A percentile compares a stretch with the other conserved stretches of the same genome.
Conservation (phyloP, 345 rosid genomes). For the Clarkia xantiana region DNA sequence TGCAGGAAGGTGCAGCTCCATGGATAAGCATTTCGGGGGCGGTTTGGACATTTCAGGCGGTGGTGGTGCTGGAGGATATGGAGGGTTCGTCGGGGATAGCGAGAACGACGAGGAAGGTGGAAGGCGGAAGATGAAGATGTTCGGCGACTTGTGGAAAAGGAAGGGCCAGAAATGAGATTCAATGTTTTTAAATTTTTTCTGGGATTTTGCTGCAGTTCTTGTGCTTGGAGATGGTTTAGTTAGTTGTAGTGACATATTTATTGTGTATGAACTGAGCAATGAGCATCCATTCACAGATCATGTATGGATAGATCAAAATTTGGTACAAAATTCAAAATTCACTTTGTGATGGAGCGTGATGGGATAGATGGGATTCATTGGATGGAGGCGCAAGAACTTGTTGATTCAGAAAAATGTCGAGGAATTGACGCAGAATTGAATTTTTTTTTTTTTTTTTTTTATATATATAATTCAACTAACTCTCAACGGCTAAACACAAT, state of each 20-base stretch:
- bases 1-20: slow-evolving; percentile 45
- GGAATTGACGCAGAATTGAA: too few species aligned
- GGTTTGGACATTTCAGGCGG: slow-evolving; percentile 25
- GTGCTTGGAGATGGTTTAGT: not conserved
- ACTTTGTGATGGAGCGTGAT: too few species aligned
- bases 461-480: too few species aligned
- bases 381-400: too few species aligned
- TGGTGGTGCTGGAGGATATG: slow-evolving; percentile 25
- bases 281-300: too few species aligned
- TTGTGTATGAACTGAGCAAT: not conserved
- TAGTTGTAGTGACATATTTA: not conserved
- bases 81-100: slow-evolving; percentile 48
- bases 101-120: slow-evolving; percentile 23
- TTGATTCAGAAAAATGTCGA: too few species aligned
- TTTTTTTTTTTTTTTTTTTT: too few species aligned
- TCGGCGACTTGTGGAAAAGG: slow-evolving; percentile 84
- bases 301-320: too few species aligned
- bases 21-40: slow-evolving; percentile 58
- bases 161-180: slow-evolving; percentile 45
- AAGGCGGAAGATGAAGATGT: slow-evolving; percentile 58
- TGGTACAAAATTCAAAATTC: too few species aligned
- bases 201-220: not conserved
- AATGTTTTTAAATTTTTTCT: not conserved
- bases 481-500: too few species aligned
- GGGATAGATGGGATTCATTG: too few species aligned